Conservation (phyloP, 495 filamentous ascomycete genomes). For the Cercophora samala region DNA sequence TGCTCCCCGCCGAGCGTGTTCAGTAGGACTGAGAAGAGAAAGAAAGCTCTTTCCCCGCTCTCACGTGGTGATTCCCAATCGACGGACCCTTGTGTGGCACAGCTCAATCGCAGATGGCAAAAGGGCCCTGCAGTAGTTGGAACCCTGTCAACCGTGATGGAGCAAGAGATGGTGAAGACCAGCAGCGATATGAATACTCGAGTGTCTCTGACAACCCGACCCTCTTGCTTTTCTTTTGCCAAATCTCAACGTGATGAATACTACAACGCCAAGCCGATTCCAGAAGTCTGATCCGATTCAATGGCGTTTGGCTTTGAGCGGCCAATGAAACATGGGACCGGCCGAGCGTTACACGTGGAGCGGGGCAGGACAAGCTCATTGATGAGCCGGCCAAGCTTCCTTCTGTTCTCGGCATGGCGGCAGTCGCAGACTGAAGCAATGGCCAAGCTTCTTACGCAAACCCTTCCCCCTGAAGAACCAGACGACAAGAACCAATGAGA, state of each 20-base stretch:
- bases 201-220: not conserved
- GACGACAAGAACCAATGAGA: conserved; percentile 10
- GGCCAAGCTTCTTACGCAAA: not conserved
- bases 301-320: not conserved
- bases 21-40: too few species aligned
- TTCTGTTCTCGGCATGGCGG: conserved; percentile 24
- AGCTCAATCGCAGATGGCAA: not conserved
- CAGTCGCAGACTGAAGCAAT: conserved; percentile 11
- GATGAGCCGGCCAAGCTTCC: conserved; percentile 12
- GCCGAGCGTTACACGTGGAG: not conserved
- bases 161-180: not conserved
- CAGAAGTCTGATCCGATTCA: not conserved
- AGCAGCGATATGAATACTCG: not conserved
- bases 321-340: not conserved
- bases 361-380: conserved; percentile 2
- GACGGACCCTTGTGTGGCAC: not conserved
- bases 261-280: conserved; percentile 3
- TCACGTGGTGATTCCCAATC: too few species aligned
- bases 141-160: not conserved
- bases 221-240: not conserved
- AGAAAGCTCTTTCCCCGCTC: too few species aligned
- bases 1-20: too few species aligned
- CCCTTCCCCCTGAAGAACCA: not conserved
- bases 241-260: not conserved
- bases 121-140: not conserved